Conservation (phyloP, 2,329 filamentous ascomycete species). For the Hirsutella minnesotensis region DNA sequence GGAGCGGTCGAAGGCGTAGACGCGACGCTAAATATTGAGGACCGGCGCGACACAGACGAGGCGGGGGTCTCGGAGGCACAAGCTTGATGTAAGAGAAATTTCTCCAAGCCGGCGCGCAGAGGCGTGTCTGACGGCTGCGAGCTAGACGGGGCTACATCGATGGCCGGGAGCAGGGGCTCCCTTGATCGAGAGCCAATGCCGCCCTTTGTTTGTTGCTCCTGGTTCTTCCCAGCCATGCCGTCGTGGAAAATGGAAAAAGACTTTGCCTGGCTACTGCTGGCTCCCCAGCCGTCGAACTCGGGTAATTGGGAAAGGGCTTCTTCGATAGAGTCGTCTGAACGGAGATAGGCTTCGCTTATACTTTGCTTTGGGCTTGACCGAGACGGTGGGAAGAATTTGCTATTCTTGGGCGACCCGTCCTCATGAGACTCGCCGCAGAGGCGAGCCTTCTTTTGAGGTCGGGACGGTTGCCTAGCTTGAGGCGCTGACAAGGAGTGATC, state of each 20-base stretch:
- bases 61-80: constrained; percentile 11
- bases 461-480: constrained; percentile 11
- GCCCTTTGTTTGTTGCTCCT: background rate
- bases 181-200: no score
- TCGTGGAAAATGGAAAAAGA: constrained; percentile 35
- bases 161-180: no score
- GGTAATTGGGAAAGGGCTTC: constrained; percentile 39
- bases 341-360: constrained; percentile 29
- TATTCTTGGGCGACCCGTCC: constrained; percentile 28
- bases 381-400: constrained; percentile 39
- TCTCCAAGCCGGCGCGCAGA: no score
- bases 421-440: constrained; percentile 33
- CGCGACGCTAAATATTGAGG: constrained; percentile 22
- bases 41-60: constrained; percentile 21
- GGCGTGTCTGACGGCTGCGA: no score
- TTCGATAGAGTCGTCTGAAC: constrained; percentile 47
- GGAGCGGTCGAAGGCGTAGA: constrained; percentile 28
- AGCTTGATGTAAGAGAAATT: no score
- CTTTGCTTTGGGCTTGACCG: constrained; percentile 16
- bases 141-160: no score
- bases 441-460: constrained; percentile 46
- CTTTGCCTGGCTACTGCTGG: constrained; percentile 20
- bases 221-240: constrained; percentile 14
- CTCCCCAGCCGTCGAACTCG: constrained; percentile 37
- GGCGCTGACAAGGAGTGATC: constrained; percentile 4